Evolutionary conservation across 192 early-diverging fungal species (phyloP), one percentile per base, ranked within the genome.

Genomic region (Coemansia sp.): DNA sequence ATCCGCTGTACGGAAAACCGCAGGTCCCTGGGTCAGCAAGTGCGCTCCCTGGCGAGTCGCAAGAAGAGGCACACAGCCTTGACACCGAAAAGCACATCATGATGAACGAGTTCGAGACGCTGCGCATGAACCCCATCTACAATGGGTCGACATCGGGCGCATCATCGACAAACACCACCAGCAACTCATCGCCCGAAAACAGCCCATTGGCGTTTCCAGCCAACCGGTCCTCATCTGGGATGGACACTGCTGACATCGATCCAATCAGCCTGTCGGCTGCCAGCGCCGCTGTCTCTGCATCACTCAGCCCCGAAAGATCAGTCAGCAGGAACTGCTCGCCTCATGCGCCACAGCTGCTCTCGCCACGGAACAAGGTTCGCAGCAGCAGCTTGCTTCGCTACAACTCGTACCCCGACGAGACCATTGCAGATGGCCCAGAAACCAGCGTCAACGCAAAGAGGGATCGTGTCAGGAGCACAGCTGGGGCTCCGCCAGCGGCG

Each of bases 121-220:
- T 72, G 65, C 62, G 63, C 34, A 72, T 79, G 70, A 72, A 72
- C 42, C 70, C 70, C 20, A 79, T 79, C 9, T 79, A 72, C 56
- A 66, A 63, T 14, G 23, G 33, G 4, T 50, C 42, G 3, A 44
- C 52, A 20, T 64, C 70, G 30, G 54, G 70, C 31, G 40, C 63
- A 23, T n/a, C n/a, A n/a, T 80, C 77, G 11, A 55, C 72, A 0
- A 60, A 52, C 38, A 59, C 61, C 17, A 67, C 61, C 6, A 57
- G 47, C 61, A 67, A 55, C 41, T 48, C 52, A 10, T 27, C 47
- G 19, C 59, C 44, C 2, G 44, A 25, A 7, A 58, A 42, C 55
- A 68, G 69, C 48, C 61, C 69, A 0, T 22, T 40, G 40, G 37
- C 52, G 2, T 60, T 45, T 27, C 17, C 31, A 17, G 14, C 7